Percentiles rank a stretch among this genome's conserved stretches.
These are phyloP conservation scores for Vishniacozyma victoriae DNA, from an alignment of 768 basidiomycete genomes.

Conservation along the genomic window DNA sequence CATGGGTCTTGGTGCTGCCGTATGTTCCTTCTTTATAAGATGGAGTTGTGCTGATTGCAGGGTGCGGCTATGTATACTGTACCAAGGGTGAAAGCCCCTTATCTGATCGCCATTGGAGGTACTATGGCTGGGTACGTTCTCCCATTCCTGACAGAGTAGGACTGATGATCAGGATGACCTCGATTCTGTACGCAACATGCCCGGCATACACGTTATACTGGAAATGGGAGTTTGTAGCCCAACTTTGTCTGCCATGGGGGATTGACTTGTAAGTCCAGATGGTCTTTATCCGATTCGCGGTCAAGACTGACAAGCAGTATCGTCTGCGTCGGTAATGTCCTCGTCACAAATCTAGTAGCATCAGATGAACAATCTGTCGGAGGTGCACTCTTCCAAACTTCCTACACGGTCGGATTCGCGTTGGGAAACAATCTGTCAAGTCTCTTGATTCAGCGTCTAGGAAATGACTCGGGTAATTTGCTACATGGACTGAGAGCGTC, in stretches of 20 bases:
- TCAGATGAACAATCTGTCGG: conserved; percentile 21
- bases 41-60: conserved; percentile 1
- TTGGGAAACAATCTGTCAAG: conserved; percentile 14
- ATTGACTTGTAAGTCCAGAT: conserved; percentile 3
- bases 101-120: neutral
- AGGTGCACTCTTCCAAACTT: conserved; percentile 24
- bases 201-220: conserved; percentile 7
- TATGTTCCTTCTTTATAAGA: neutral
- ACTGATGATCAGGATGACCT: neutral
- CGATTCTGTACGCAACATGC: conserved; percentile 8
- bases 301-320: neutral
- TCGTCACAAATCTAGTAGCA: conserved; percentile 1
- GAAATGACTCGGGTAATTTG: too few species aligned
- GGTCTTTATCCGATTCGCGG: neutral
- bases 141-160: neutral
- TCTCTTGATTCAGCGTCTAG: too few species aligned
- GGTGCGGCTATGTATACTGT: neutral
- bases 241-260: neutral
- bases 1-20: conserved; percentile 7
- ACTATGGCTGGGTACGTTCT: neutral
- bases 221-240: conserved; percentile 9
- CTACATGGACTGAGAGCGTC: too few species aligned
- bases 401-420: conserved; percentile 6
- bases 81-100: neutral
- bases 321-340: neutral